A percentile compares a stretch with the other conserved stretches of the same genome.
These are phyloP conservation scores for Cytidiella melzeri DNA, from an alignment of 768 basidiomycete genomes.

Conservation along the genomic window DNA sequence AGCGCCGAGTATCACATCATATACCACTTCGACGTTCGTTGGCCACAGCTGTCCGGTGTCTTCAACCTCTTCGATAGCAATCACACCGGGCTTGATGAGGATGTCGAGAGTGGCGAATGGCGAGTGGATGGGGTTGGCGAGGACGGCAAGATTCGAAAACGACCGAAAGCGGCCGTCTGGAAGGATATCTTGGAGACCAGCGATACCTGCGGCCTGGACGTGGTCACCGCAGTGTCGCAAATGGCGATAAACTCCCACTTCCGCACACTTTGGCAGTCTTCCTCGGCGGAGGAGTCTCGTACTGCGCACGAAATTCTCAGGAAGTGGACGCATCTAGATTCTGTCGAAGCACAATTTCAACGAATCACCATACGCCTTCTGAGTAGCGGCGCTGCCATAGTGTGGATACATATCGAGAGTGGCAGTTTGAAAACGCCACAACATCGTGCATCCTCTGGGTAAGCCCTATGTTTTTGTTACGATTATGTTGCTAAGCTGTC, in stretches of 20 bases:
- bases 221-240: constrained; percentile 22
- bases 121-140: constrained; percentile 1
- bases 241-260: constrained; percentile 22
- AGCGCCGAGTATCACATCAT: constrained; percentile 19
- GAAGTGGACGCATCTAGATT: constrained; percentile 14
- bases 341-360: constrained; percentile 20
- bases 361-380: constrained; percentile 19
- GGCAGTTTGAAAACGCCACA: constrained; percentile 19
- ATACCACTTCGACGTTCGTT: constrained; percentile 17
- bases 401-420: constrained; percentile 19
- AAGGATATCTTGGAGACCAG: constrained; percentile 16
- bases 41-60: constrained; percentile 10
- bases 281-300: constrained; percentile 10
- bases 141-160: background rate
- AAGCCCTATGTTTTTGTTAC: no score
- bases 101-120: constrained; percentile 1
- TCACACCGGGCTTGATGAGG: constrained; percentile 9
- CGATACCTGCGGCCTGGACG: constrained; percentile 23
- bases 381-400: constrained; percentile 18
- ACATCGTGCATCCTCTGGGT: constrained; percentile 13
- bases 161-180: constrained; percentile 8
- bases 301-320: constrained; percentile 8
- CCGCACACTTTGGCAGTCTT: constrained; percentile 11
- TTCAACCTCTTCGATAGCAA: constrained; percentile 8
- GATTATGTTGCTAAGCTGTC: constrained; percentile 5